These are phyloP conservation scores for Podospora didyma DNA, from an alignment of 495 filamentous ascomycete species.

Conservation along the genomic window DNA sequence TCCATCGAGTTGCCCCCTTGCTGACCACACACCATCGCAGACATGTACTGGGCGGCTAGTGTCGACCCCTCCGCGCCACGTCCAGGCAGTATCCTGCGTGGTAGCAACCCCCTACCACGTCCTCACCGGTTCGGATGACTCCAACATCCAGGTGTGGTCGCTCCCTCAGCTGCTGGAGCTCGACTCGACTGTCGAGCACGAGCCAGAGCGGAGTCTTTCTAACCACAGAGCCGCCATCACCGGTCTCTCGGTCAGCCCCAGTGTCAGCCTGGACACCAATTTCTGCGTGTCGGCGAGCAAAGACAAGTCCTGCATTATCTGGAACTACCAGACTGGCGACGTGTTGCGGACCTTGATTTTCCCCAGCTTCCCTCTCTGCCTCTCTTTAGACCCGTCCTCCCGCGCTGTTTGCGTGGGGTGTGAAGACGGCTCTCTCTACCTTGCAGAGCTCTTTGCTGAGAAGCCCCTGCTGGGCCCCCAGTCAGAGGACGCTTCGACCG, in stretches of 20 bases:
- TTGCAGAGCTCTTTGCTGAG: conserved; percentile 68
- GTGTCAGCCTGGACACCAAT: conserved; percentile 58
- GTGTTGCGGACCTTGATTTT: conserved; percentile 77
- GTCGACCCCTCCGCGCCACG: conserved; percentile 80
- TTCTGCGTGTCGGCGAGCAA: conserved; percentile 73
- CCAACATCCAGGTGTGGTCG: conserved; percentile 88
- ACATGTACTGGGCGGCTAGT: conserved; percentile 82
- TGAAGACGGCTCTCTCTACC: conserved; percentile 77
- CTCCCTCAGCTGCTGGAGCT: conserved; percentile 64
- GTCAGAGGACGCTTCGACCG: conserved; percentile 45
- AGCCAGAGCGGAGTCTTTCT: conserved; percentile 65
- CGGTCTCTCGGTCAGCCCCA: conserved; percentile 62
- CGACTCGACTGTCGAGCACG: conserved; percentile 46
- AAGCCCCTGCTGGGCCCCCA: conserved; percentile 53
- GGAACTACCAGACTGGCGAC: conserved; percentile 79
- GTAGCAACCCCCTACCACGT: conserved; percentile 72
- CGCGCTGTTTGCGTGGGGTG: conserved; percentile 78
- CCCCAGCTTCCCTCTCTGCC: conserved; percentile 62
- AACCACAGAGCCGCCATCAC: conserved; percentile 79
- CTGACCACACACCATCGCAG: conserved; percentile 37
- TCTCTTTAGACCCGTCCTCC: conserved; percentile 78
- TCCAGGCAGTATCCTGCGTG: conserved; percentile 77
- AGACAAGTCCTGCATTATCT: conserved; percentile 79
- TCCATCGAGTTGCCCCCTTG: background rate
- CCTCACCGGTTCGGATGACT: conserved; percentile 83